phyloP scores from a whole-genome alignment of 2,329 filamentous ascomycete species.

The Fonsecaea pugnacius region DNA sequence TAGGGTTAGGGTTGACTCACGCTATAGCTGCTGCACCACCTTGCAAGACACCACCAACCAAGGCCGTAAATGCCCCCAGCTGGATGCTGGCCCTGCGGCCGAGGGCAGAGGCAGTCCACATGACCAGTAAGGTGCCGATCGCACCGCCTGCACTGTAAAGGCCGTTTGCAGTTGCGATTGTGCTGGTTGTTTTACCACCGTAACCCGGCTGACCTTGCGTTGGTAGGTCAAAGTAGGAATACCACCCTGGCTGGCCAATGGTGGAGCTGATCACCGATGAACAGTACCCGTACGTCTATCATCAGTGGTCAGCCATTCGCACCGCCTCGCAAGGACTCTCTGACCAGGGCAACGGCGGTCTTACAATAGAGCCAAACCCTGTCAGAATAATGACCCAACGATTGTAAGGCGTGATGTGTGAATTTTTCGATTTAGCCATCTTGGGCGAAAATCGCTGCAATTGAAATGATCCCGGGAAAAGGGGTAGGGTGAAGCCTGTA shows the following conservation, averaged over 20 bases:
- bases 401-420: no score
- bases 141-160: slow-evolving; percentile 51
- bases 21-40: slow-evolving; percentile 30
- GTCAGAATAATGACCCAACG: no score
- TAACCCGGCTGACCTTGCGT: slow-evolving; percentile 48
- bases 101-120: slow-evolving; percentile 42
- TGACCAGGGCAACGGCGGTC: no score
- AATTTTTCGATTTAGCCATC: no score
- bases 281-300: slow-evolving; percentile 40
- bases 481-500: no score
- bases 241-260: slow-evolving; percentile 54
- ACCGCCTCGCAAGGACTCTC: no score
- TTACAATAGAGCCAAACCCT: no score
- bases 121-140: slow-evolving; percentile 39
- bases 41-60: slow-evolving; percentile 34
- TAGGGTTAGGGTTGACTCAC: slow-evolving; percentile 8
- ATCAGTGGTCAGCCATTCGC: no score
- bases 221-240: slow-evolving; percentile 49
- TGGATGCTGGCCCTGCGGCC: slow-evolving; percentile 47
- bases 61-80: slow-evolving; percentile 33
- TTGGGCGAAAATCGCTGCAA: no score
- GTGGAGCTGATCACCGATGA: slow-evolving; percentile 50
- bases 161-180: slow-evolving; percentile 53
- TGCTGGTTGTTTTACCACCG: slow-evolving; percentile 45
- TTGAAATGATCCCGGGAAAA: no score